Percentiles rank a stretch among this genome's conserved stretches.
phyloP scores from a whole-genome alignment of 768 basidiomycete species.

The Mycena vitilis region DNA sequence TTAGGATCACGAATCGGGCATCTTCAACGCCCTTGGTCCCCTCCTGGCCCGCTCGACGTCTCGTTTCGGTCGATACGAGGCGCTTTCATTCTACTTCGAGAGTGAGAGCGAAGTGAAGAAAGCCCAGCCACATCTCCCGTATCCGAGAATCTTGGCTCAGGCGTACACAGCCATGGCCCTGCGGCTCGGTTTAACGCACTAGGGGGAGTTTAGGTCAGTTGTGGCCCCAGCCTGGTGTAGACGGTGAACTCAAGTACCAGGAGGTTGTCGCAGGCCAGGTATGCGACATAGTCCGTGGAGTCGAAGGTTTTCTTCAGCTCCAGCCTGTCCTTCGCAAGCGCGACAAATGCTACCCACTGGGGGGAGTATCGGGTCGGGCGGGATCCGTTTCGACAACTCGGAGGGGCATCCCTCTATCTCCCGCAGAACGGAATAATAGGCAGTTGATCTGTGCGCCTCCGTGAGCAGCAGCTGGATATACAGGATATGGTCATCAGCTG shows the following conservation, averaged over 20 bases:
- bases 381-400: background rate
- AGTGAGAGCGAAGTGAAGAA: too few relatives aligned
- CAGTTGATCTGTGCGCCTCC: background rate
- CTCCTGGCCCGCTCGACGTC: too few relatives aligned
- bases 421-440: slow-evolving; percentile 7
- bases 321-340: too few relatives aligned
- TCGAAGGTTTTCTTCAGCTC: background rate
- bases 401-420: background rate
- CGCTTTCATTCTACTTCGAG: too few relatives aligned
- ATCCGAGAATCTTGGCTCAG: too few relatives aligned
- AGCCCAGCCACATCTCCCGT: too few relatives aligned
- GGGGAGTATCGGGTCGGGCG: background rate
- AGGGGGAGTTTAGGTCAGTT: too few relatives aligned
- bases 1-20: too few relatives aligned
- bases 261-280: slow-evolving; percentile 12
- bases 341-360: background rate
- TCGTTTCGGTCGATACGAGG: too few relatives aligned
- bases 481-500: background rate
- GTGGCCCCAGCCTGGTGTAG: too few relatives aligned
- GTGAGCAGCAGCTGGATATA: background rate
- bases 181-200: slow-evolving; percentile 9
- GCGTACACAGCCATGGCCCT: too few relatives aligned
- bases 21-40: too few relatives aligned
- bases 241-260: background rate
- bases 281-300: background rate